These are phyloP conservation scores for Marasmius oreades DNA, from an alignment of 1,284 basidiomycete species.

Conservation along the genomic window DNA sequence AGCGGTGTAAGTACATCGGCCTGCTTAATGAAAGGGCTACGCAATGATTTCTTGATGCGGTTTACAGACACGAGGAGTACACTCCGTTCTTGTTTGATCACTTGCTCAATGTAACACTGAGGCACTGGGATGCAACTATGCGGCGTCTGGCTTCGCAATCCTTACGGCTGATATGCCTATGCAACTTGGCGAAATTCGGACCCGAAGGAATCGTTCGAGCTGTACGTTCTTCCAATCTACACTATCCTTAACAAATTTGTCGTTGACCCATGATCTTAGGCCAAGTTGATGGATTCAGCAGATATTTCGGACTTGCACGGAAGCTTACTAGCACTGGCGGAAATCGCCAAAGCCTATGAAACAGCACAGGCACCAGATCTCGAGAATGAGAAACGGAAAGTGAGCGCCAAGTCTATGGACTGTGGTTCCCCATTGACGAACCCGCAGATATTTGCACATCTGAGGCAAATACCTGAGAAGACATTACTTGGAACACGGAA, in stretches of 20 bases:
- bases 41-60: constrained; percentile 12
- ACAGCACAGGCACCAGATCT: constrained; percentile 25
- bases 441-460: constrained; percentile 53
- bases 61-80: constrained; percentile 66
- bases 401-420: constrained; percentile 18
- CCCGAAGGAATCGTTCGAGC: constrained; percentile 46
- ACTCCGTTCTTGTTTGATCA: constrained; percentile 70
- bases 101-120: constrained; percentile 69
- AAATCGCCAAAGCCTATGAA: constrained; percentile 59
- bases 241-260: constrained; percentile 8
- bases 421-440: constrained; percentile 13
- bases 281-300: constrained; percentile 53
- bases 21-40: constrained; percentile 7
- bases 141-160: constrained; percentile 80
- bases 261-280: constrained; percentile 35
- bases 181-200: constrained; percentile 55
- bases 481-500: constrained; percentile 68
- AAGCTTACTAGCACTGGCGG: constrained; percentile 69
- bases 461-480: constrained; percentile 52
- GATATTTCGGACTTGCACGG: constrained; percentile 82
- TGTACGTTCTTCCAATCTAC: constrained; percentile 33
- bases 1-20: constrained; percentile 58
- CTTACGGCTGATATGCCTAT: constrained; percentile 62
- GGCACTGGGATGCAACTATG: constrained; percentile 90
- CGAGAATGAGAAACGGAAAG: constrained; percentile 27